A percentile compares a stretch with the other conserved stretches of the same genome.
These are phyloP conservation scores for Curvularia lunata DNA, from an alignment of 2,329 filamentous ascomycete species.

Conservation along the genomic window DNA sequence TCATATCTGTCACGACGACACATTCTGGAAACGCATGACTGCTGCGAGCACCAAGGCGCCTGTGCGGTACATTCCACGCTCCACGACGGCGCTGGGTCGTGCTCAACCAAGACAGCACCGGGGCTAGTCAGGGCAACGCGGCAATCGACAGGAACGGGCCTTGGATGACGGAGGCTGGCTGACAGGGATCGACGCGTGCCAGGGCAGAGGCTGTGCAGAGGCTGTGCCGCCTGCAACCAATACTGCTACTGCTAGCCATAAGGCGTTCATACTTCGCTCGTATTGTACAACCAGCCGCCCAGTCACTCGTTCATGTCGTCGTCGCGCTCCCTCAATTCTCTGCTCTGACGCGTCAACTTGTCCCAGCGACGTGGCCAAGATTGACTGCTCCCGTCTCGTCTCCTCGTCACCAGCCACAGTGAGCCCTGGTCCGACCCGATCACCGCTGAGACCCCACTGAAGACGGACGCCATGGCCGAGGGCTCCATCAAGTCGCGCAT, in stretches of 20 bases:
- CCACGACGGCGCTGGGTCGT: background rate
- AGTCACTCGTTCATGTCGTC: conserved; percentile 7
- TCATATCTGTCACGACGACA: conserved; percentile 1
- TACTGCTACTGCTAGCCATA: conserved; percentile 16
- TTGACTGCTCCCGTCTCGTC: conserved; percentile 6
- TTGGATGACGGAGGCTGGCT: conserved; percentile 22
- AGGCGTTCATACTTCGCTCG: conserved; percentile 10
- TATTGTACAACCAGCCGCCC: conserved; percentile 9
- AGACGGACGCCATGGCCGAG: conserved; percentile 40
- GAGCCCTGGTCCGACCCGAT: conserved; percentile 12
- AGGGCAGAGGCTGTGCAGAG: conserved; percentile 9
- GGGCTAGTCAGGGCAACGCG: conserved; percentile 7
- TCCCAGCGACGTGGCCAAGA: conserved; percentile 2
- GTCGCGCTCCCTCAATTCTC: background rate
- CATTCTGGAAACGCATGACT: background rate
- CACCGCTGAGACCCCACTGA: conserved; percentile 17
- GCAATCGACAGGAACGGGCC: conserved; percentile 27
- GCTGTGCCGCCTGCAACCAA: conserved; percentile 20
- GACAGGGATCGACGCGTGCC: conserved; percentile 3
- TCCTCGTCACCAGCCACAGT: conserved; percentile 16
- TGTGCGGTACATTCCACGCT: background rate
- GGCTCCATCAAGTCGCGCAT: conserved; percentile 55
- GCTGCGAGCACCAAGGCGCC: background rate
- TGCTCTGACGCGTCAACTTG: background rate
- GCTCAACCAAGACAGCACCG: conserved; percentile 4